Conservation (phyloP, 306 rosid species). For the Ceratonia siliqua region DNA sequence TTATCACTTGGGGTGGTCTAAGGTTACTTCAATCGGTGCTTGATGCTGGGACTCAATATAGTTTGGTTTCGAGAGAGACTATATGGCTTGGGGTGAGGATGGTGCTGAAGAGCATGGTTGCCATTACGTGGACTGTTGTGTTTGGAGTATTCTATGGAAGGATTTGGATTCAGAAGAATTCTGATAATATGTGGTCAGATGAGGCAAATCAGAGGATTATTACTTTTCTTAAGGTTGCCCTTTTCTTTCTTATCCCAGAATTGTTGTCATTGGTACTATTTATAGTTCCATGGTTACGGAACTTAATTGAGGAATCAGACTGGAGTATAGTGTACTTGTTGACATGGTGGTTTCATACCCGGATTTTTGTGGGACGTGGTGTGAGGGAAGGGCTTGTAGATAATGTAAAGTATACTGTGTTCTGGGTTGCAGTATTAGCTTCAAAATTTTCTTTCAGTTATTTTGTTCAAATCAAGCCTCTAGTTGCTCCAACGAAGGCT, state of each 20-base stretch:
- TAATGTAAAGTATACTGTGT: conserved; percentile 68
- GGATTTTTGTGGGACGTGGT: conserved; percentile 87
- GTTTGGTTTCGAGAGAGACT: conserved; percentile 84
- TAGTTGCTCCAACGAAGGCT: conserved; percentile 70
- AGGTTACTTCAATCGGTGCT: conserved; percentile 83
- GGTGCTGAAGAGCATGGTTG: conserved; percentile 70
- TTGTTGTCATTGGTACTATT: conserved; percentile 66
- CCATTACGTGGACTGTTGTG: conserved; percentile 71
- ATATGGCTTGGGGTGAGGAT: conserved; percentile 77
- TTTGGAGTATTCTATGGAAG: conserved; percentile 67
- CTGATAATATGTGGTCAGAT: conserved; percentile 57
- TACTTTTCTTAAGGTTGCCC: conserved; percentile 60
- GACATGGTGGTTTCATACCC: conserved; percentile 93
- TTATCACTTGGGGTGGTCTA: conserved; percentile 80
- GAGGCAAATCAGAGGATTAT: conserved; percentile 62
- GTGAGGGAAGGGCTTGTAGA: conserved; percentile 78
- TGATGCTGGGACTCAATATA: conserved; percentile 94
- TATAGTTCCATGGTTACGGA: conserved; percentile 74
- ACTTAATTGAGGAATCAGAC: conserved; percentile 64
- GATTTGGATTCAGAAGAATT: conserved; percentile 79
- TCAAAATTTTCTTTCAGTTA: conserved; percentile 86
- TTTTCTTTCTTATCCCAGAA: conserved; percentile 72
- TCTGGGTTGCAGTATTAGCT: conserved; percentile 73
- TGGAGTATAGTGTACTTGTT: conserved; percentile 61
- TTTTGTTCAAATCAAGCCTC: conserved; percentile 86